Conservation (phyloP, 176 grass and related monocot genomes). For the Aechmea fasciata region DNA sequence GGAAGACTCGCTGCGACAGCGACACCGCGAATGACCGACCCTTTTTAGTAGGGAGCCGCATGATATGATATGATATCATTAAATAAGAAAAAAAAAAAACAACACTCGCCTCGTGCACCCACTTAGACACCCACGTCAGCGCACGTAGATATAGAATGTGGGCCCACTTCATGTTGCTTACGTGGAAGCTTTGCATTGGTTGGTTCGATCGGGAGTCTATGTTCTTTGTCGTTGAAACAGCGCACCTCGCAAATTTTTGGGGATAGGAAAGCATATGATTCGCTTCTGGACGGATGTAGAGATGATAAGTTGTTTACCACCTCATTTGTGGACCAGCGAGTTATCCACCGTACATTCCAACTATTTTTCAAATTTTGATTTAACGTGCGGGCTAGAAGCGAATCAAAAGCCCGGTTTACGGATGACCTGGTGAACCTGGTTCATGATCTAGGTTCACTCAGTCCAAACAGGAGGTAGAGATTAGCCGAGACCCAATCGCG, state of each 20-base stretch:
- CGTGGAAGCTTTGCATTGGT: not conserved
- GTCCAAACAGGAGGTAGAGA: not conserved
- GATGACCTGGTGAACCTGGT: too few species aligned
- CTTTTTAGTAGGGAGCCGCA: not conserved
- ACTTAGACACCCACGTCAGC: not conserved
- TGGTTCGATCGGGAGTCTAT: not conserved
- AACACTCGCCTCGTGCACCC: too few species aligned
- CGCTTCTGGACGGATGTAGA: not conserved
- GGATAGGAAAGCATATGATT: not conserved
- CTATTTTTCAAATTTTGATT: too few species aligned
- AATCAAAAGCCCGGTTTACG: too few species aligned
- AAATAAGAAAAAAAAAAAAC: too few species aligned
- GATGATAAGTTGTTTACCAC: too few species aligned
- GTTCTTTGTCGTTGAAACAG: not conserved
- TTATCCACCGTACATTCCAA: too few species aligned
- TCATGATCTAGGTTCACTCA: not conserved
- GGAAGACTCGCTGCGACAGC: not conserved
- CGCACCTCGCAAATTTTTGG: not conserved
- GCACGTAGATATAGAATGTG: not conserved
- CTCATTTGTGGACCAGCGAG: too few species aligned
- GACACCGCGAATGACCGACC: not conserved
- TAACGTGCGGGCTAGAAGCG: too few species aligned
- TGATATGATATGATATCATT: too few species aligned
- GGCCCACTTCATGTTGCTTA: not conserved
- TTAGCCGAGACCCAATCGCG: not conserved